Base-by-base conservation (phyloP, 2,329 filamentous ascomycete species). In the Ceratocystis ficicola region DNA sequence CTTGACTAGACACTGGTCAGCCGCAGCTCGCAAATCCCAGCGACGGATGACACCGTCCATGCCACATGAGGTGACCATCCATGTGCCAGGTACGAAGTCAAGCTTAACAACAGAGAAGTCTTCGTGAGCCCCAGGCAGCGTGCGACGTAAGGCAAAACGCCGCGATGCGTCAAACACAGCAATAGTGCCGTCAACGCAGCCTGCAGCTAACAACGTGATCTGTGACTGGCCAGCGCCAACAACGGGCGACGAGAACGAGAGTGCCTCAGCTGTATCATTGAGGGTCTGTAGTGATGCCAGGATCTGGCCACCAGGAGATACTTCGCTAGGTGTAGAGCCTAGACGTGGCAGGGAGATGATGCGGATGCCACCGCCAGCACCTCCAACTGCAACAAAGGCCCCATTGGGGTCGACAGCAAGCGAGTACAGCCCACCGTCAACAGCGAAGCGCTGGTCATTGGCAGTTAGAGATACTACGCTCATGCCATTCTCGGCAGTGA, bases 81-180 rank as follows among this genome's bases (percentile, higher is more conserved):
- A 93, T 69, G 72, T 73, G 70, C 76, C 74, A 73, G 79, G 79
- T 67, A 95, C 83, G 72, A 96, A 99, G 68, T 96, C 90, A 3
- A 97, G 85, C 76, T 95, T 93, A 68, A 97, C 93, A 22, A 99
- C 90, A 1, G 90, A 87, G 72, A 88, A 87, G n/a, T 90, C 88
- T 69, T 92, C 88, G 74, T 95, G 93, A 1, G 90, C 92, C 62
- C 88, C 87, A 63, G 82, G 81, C 69, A 97, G 89, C 73, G 91
- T 86, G 65, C 90, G 80, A 63, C 94, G 83, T n/a, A 95, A 84
- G 2, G 91, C 89, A 73, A 96, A 97, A 64, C 89, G 86, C 70
- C 94, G 87, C 55, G 87, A 85, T 0, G 88, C 87, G 75, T 99
- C 94, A 74, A 91, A 96, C 1, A 99, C 82, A 8, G 86, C 89